Conservation (phyloP, 495 filamentous ascomycete species). For the Mycothermus thermophilus region DNA sequence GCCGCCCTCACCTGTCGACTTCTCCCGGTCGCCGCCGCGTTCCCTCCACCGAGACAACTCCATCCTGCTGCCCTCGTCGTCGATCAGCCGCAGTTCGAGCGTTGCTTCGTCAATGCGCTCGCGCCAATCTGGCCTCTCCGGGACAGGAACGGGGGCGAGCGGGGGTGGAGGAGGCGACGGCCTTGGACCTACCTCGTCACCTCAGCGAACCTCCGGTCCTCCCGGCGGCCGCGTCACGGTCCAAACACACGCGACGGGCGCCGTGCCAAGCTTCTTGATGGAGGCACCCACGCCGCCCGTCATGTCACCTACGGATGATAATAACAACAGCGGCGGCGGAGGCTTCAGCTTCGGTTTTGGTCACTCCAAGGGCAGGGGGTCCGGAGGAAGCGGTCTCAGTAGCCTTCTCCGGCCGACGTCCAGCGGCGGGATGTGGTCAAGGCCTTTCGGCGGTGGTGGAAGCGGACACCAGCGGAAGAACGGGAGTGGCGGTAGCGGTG, state of each 20-base stretch:
- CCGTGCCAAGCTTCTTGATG: constrained; percentile 26
- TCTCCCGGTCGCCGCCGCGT: constrained; percentile 35
- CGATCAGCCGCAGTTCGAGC: constrained; percentile 33
- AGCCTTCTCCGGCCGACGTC: constrained; percentile 16
- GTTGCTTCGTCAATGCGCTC: constrained; percentile 30
- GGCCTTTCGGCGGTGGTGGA: constrained; percentile 12
- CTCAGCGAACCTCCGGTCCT: constrained; percentile 1
- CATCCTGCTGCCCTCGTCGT: constrained; percentile 23
- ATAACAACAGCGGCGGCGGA: constrained; percentile 2
- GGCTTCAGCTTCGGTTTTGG: no score
- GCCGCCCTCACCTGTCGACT: constrained; percentile 34
- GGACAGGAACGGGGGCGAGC: constrained; percentile 2
- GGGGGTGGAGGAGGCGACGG: no score
- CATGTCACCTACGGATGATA: constrained; percentile 4
- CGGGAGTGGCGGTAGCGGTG: not conserved
- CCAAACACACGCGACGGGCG: constrained; percentile 10
- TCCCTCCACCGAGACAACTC: constrained; percentile 29
- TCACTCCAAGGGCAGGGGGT: not conserved
- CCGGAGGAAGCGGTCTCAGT: no score
- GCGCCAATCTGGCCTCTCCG: constrained; percentile 11
- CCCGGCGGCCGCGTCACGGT: constrained; percentile 12
- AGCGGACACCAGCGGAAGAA: not conserved
- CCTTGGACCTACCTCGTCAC: no score
- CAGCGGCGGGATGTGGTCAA: constrained; percentile 17
- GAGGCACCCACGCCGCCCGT: constrained; percentile 24